Base-by-base conservation (phyloP, 257 asterid genomes). In the Fraxinus anomala region DNA sequence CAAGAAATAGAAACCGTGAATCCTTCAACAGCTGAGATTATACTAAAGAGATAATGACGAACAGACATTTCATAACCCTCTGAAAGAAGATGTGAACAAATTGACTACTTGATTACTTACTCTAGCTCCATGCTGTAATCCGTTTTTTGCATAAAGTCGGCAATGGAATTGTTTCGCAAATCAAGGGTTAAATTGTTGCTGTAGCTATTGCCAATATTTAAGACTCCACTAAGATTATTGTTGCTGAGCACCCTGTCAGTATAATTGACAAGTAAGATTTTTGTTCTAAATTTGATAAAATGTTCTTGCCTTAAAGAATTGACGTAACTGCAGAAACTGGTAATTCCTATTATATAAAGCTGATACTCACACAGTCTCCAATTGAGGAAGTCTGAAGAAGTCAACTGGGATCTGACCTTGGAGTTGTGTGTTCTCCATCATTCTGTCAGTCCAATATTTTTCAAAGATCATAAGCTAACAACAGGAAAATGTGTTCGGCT, bases 151-250 rank as follows among this genome's bases (percentile, higher is more conserved):
- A 13, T 80, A 73, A 94, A 91, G 69, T 79, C 75, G 2, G 79
- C 33, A 74, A 94, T 83, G 75, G 86, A 85, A 73, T 94, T 94
- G 69, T 92, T 92, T 83, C 72, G 90, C 86, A 94, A 86, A 82
- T 92, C 89, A 66, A 94, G 86, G 13, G 88, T 87, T 81, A 92
- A 70, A 87, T 86, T 89, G 78, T 80, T 89, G 79, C 87, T 73
- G 77, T 86, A 87, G 87, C 88, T 85, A 76, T 49, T 82, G 51
- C 98, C 97, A 51, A 94, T 85, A 76, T 91, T 88, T 90, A 94
- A 78, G 70, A 63, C 80, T 65, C 94, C 97, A 65, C 33, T 87
- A 74, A 94, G 86, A 30, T 89, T 81, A 70, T 94, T 94, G 87
- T 86, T 86, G 80, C 90, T 76, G 61, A 94, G 85, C 39, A 74